Percentiles rank a stretch among this genome's conserved stretches.
These are phyloP conservation scores for Brassica carinata DNA, from an alignment of 345 rosid genomes.

Conservation along the genomic window DNA sequence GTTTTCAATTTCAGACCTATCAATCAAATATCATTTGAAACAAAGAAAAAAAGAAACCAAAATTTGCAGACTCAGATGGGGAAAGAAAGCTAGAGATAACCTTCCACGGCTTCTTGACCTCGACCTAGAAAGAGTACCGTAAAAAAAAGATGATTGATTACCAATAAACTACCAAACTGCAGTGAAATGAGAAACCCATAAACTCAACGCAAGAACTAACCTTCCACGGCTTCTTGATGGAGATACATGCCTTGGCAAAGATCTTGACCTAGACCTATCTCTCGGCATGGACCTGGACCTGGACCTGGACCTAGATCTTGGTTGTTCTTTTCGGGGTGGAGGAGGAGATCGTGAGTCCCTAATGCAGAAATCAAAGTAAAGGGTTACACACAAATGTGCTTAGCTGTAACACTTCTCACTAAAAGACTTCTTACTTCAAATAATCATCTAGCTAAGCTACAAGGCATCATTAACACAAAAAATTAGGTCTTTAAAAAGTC, in stretches of 20 bases:
- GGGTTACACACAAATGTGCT: not conserved
- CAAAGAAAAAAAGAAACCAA: not conserved
- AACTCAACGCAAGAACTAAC: constrained; percentile 46
- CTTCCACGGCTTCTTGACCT: constrained; percentile 47
- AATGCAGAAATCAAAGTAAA: constrained; percentile 6
- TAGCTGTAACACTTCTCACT: not conserved
- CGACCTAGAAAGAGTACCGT: constrained; percentile 9
- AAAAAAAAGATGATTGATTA: not conserved
- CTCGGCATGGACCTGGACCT: constrained; percentile 47
- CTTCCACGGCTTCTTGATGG: constrained; percentile 80
- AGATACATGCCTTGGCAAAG: constrained; percentile 71
- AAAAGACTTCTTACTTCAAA: not conserved
- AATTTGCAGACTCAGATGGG: not conserved
- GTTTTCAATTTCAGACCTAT: constrained; percentile 55
- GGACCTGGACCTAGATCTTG: constrained; percentile 44
- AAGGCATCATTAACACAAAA: not conserved
- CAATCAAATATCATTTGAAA: constrained; percentile 12
- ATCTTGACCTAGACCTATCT: constrained; percentile 55
- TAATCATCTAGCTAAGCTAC: constrained; percentile 7
- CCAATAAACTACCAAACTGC: not conserved
- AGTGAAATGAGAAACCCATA: constrained; percentile 2
- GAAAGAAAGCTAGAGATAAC: constrained; percentile 42
- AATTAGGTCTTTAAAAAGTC: constrained; percentile 3
- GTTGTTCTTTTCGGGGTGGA: constrained; percentile 66
- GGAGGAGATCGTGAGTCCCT: constrained; percentile 71